Conservation (phyloP, 202 grass and related monocot species). For the Musa balbisiana region DNA sequence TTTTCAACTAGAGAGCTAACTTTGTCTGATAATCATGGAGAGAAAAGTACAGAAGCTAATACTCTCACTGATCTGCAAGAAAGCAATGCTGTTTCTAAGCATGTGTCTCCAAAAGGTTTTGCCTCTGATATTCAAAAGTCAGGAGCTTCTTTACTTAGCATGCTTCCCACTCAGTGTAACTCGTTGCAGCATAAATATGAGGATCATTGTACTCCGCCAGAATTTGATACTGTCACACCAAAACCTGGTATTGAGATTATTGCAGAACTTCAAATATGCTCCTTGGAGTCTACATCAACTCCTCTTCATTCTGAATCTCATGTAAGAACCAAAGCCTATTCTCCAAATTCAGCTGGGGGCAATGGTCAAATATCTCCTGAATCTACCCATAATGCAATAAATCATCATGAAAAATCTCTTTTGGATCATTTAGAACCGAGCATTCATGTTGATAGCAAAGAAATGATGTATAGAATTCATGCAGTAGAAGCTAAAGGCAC, state of each 20-base stretch:
- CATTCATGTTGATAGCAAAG: constrained; percentile 19
- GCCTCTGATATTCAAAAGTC: not conserved
- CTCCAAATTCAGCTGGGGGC: constrained; percentile 25
- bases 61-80: not conserved
- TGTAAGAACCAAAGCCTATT: constrained; percentile 20
- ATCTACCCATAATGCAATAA: constrained; percentile 19
- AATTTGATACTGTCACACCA: not conserved
- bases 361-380: constrained; percentile 20
- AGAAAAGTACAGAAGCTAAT: not conserved
- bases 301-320: constrained; percentile 16
- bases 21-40: not conserved
- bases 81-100: not conserved
- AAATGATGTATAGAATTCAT: constrained; percentile 22
- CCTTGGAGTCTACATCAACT: constrained; percentile 18
- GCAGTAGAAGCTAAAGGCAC: constrained; percentile 16
- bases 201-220: not conserved
- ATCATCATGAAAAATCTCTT: constrained; percentile 19
- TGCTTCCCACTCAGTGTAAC: not conserved
- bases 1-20: not conserved
- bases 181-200: not conserved
- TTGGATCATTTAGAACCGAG: not conserved
- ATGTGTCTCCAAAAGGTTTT: not conserved
- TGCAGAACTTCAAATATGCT: not conserved
- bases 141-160: not conserved
- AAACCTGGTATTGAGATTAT: not conserved